Base-by-base conservation (phyloP, 345 rosid genomes). In the Orychophragmus violaceus region DNA sequence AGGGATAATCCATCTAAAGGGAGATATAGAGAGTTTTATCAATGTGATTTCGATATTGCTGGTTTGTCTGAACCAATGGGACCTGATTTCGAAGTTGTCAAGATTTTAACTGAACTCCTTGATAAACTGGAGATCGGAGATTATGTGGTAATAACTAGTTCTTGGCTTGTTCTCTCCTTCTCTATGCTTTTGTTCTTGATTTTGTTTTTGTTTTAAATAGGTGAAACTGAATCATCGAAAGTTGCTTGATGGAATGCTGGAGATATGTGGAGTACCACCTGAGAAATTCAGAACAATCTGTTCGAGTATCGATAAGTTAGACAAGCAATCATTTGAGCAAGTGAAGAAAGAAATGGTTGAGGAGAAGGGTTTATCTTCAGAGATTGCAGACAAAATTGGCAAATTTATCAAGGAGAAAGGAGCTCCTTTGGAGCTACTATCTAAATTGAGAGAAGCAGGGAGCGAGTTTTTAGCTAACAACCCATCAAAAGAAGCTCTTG, bases 1-100 rank as follows among this genome's bases (percentile, higher is more conserved):
- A 85, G 99, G 53, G 97, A 94, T 77, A 94, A 94, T 59, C 96
- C 99, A 32, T 83, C 96, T 29, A 90, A 87, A 75, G 97, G 95
- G 56, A 81, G 97, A 78, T 93, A 78, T 62, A 86, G 90, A 12
- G 97, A 93, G 84, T 93, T 93, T 77, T 93, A 88, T 72, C 99
- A 90, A 52, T 94, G 99, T 69, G 97, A 88, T 75, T 87, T 94
- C 71, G 97, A 94, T 76, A 87, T 94, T 59, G 97, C 96, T 69
- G 99, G 97, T 21, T 82, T 75, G 65, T 85, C 70, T 56, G 90
- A 83, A 80, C 85, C 80, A 72, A 94, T 90, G 97, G 96, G 91
- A 53, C 98, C 97, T 3, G 98, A 93, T 64, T 90, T 82, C 52
- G 98, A 93, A 83, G 75, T 86, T 32, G 52, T 90, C 57, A 82